A percentile compares a stretch with the other conserved stretches of the same genome.
Conservation (phyloP, 495 filamentous ascomycete species). For the Annulohypoxylon nitens region DNA sequence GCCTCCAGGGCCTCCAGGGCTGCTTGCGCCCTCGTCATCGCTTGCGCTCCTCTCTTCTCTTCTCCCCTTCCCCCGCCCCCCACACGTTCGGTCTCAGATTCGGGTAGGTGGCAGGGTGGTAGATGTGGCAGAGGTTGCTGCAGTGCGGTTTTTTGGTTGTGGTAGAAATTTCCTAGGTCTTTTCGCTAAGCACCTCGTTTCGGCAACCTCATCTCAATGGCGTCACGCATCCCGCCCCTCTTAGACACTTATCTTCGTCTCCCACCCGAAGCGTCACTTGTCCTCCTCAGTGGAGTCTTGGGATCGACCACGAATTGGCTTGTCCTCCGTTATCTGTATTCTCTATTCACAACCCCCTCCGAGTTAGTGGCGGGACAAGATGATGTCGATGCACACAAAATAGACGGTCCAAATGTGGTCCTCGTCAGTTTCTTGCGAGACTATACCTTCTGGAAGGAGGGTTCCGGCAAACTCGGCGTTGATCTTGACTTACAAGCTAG, state of each 20-base stretch:
- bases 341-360: slow-evolving; percentile 58
- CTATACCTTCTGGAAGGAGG: slow-evolving; percentile 78
- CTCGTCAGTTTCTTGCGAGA: slow-evolving; percentile 86
- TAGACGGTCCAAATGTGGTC: slow-evolving; percentile 65
- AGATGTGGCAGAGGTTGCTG: background rate
- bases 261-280: slow-evolving; percentile 66
- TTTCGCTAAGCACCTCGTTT: slow-evolving; percentile 14
- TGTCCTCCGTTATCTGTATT: slow-evolving; percentile 72
- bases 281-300: slow-evolving; percentile 79
- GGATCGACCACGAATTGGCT: slow-evolving; percentile 83
- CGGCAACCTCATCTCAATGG: slow-evolving; percentile 44
- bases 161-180: slow-evolving; percentile 10
- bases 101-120: background rate
- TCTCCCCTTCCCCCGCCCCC: background rate
- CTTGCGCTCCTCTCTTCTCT: background rate
- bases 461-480: slow-evolving; percentile 73
- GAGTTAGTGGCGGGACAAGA: slow-evolving; percentile 15
- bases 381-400: slow-evolving; percentile 5
- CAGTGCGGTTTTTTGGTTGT: background rate
- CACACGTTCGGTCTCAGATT: slow-evolving; percentile 9
- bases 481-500: slow-evolving; percentile 73
- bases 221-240: slow-evolving; percentile 69
- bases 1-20: no score
- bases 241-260: slow-evolving; percentile 73
- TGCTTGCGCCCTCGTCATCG: background rate